Conservation (phyloP, 2,329 filamentous ascomycete species). For the Alternaria alternata region DNA sequence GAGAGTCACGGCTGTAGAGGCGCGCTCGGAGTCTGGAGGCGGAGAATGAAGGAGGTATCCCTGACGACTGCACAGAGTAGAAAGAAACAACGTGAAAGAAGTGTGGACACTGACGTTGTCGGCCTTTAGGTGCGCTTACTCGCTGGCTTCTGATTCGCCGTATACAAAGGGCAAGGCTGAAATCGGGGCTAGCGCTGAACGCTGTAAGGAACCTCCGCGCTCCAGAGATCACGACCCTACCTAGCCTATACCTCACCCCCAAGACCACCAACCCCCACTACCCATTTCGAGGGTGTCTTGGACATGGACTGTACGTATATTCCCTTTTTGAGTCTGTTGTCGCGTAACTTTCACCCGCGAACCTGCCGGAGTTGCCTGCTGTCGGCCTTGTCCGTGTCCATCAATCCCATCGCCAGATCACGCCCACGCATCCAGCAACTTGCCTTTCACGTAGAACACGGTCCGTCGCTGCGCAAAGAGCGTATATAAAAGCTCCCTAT, state of each 20-base stretch:
- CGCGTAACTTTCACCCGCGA: slow-evolving; percentile 24
- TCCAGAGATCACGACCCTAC: slow-evolving; percentile 32
- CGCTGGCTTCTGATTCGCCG: slow-evolving; percentile 7
- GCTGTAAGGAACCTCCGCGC: slow-evolving; percentile 30
- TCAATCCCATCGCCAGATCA: slow-evolving; percentile 45
- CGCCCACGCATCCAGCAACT: slow-evolving; percentile 41
- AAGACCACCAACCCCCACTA: slow-evolving; percentile 35
- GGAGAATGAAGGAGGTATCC: background rate
- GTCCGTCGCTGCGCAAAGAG: slow-evolving; percentile 20
- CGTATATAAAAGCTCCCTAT: slow-evolving; percentile 23
- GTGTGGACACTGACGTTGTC: slow-evolving; percentile 30
- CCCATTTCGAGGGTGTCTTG: slow-evolving; percentile 56
- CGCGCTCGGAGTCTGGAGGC: slow-evolving; percentile 7
- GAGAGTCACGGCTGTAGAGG: slow-evolving; percentile 1
- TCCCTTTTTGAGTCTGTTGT: slow-evolving; percentile 45
- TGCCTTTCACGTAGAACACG: slow-evolving; percentile 25
- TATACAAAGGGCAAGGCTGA: slow-evolving; percentile 9
- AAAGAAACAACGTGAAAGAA: slow-evolving; percentile 12
- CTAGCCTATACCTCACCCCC: slow-evolving; percentile 39
- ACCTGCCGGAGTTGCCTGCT: slow-evolving; percentile 26
- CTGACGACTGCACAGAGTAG: slow-evolving; percentile 7
- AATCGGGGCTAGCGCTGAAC: slow-evolving; percentile 9
- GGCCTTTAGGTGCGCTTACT: slow-evolving; percentile 13
- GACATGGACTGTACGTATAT: slow-evolving; percentile 67
- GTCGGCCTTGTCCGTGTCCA: slow-evolving; percentile 43